Base-by-base conservation (phyloP, 2,329 filamentous ascomycete species). In the Arthrinium puccinioides region DNA sequence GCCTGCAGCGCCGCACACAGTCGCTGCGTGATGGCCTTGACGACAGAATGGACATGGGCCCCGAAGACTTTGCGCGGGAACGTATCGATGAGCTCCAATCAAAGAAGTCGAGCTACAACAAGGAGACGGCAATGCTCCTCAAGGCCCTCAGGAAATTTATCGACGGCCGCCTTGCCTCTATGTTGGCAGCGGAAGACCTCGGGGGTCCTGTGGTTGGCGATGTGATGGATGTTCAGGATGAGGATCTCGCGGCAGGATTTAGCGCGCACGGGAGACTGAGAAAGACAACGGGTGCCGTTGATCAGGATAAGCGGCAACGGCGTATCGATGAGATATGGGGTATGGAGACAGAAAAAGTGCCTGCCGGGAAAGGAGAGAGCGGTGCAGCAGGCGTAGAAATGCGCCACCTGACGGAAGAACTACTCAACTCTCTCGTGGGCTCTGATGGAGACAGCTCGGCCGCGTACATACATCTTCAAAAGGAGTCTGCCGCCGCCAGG, bases 181-280 rank as follows among this genome's bases (percentile, higher is more conserved):
- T 90, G 77, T 67, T 94, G 29, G 87, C 86, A 6, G 84, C 85
- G 1, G 87, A 94, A 61, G 84, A 88, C 52, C 69, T 89, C 2
- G 87, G 87, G 7, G 87, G 87, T 0, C 87, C 87, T 0, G 82
- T 88, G 9, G 85, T 89, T 1, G 85, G 87, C 4, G 82, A 87
- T 46, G 67, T 82, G 48, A 69, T 83, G 52, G 77, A 84, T 56
- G 52, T 84, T 16, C 61, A 79, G 66, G 49, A 72, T 8, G 72
- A 82, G 30, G 74, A 73, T 44, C 60, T 82, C 6, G 70, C 67
- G 5, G 72, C 69, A 8, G 77, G 76, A 2, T 82, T 82, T 55
- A 80, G 67, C 46, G 59, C 72, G 0, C 72, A 77, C 41, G 77
- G 76, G 10, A 76, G 73, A 43, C 62, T 63, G 15, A 76, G 71